These are phyloP conservation scores for Pseudoperonospora humuli DNA, from an alignment of 352 stramenopile species.

Conservation along the genomic window DNA sequence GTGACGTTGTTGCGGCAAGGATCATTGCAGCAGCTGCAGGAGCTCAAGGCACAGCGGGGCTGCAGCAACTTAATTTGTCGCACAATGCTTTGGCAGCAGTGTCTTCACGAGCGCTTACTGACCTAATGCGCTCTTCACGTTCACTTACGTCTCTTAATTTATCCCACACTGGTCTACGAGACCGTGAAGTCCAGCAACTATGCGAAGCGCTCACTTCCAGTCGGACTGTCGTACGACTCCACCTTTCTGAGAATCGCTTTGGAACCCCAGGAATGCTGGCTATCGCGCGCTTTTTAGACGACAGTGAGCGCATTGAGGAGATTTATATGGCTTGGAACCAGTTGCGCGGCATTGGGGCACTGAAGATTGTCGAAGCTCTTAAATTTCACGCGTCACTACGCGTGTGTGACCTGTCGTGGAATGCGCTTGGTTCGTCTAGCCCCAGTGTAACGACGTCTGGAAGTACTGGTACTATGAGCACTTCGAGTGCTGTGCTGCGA, in stretches of 20 bases:
- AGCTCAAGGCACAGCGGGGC: conserved; percentile 10
- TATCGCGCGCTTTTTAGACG: conserved; percentile 62
- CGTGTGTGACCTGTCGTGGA: conserved; percentile 60
- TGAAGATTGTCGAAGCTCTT: conserved; percentile 66
- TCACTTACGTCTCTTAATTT: no score
- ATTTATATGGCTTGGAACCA: conserved; percentile 75
- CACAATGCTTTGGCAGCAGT: no score
- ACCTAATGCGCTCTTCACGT: no score
- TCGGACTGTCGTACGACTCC: no score
- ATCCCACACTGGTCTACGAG: no score
- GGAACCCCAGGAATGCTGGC: conserved; percentile 46
- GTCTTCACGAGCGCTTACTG: no score
- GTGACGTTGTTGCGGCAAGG: conserved; percentile 44
- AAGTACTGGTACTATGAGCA: no score
- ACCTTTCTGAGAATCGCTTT: conserved; percentile 74
- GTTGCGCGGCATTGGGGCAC: conserved; percentile 50
- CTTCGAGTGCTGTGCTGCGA: no score
- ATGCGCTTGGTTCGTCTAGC: no score
- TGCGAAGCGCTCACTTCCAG: no score
- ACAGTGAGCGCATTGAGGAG: conserved; percentile 71
- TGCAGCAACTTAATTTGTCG: conserved; percentile 60
- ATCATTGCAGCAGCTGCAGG: conserved; percentile 33
- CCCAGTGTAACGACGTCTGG: no score
- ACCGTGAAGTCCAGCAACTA: no score
- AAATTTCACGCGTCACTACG: conserved; percentile 70